Conservation (phyloP, 176 grass and related monocot genomes). For the Poa pratensis region DNA sequence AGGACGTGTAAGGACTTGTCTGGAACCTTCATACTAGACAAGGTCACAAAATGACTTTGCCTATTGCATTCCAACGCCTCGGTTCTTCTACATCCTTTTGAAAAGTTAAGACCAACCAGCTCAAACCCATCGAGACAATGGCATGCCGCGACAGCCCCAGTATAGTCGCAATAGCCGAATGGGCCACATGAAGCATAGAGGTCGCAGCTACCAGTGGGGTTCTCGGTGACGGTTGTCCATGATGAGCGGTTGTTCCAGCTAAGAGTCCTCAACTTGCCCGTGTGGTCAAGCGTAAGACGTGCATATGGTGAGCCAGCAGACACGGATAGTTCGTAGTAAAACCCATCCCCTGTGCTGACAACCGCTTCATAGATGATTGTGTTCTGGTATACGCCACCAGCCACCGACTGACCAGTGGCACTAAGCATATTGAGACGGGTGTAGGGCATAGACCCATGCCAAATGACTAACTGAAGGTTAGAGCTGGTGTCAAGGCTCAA, state of each 20-base stretch:
- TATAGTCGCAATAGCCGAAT: constrained; percentile 36
- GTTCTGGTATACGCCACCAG: neutral
- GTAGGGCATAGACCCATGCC: constrained; percentile 19
- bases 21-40: too few species aligned
- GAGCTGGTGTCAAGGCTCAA: constrained; percentile 28
- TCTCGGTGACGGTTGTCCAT: neutral
- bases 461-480: constrained; percentile 23
- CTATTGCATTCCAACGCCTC: neutral
- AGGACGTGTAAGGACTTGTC: too few species aligned
- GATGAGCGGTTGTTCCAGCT: constrained; percentile 17
- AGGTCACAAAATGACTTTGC: neutral
- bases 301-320: constrained; percentile 4
- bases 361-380: neutral
- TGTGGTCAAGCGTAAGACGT: constrained; percentile 33
- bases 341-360: neutral
- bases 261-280: neutral
- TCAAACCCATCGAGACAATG: neutral
- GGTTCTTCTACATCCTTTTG: neutral
- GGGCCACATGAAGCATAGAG: constrained; percentile 32
- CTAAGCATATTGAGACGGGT: constrained; percentile 33
- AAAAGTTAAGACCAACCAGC: neutral
- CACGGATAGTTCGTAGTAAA: neutral
- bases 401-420: neutral
- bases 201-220: neutral
- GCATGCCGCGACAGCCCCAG: neutral